Base-by-base conservation (phyloP, 2,329 filamentous ascomycete genomes). In the Atkinsonella hypoxylon region DNA sequence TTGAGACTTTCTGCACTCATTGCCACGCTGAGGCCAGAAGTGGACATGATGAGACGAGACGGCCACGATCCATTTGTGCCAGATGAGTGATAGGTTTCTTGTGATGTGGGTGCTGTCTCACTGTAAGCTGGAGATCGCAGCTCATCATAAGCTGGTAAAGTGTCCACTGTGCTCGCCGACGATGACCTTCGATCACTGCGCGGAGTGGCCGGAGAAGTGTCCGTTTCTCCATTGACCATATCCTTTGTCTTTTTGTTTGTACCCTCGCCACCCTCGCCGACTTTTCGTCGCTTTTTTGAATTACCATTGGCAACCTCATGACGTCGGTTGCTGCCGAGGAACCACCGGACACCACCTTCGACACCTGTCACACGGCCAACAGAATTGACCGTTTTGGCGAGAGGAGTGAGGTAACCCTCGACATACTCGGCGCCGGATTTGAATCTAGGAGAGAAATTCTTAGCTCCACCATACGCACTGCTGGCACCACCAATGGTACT, bases 341-440 rank as follows among this genome's bases (percentile, higher is more conserved):
- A 93, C 79, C 89, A 90, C 47, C 93, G 78, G 13, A 96, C 78
- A 51, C 89, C 85, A 50, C 84, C 84, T 64, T 97, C 90, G 2
- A 96, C 86, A 53, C 91, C 91, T 0, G 91, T 95, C 32, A 83
- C 83, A 31, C 88, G 81, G 31, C 89, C 85, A 6, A 95, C 87
- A 0, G 82, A 86, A 13, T 87, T 87, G 31, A 95, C 87, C 0
- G 88, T 93, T 61, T 87, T 93, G 48, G 87, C 87, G 48, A 96
- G 81, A 1, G 89, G 89, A 1, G 85, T 87, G 48, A 95, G 81
- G 58, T 88, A 91, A 45, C 87, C 84, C 66, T 97, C 91, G 18
- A 96, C 83, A 59, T 94, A 89, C 64, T 95, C 89, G 46, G 88
- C 91, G 54, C 89, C 81, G n/a, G 87, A 86, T 65, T 87, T 89